phyloP scores from a whole-genome alignment of 2,329 filamentous ascomycete genomes.

The Lecanicillium sp. region DNA sequence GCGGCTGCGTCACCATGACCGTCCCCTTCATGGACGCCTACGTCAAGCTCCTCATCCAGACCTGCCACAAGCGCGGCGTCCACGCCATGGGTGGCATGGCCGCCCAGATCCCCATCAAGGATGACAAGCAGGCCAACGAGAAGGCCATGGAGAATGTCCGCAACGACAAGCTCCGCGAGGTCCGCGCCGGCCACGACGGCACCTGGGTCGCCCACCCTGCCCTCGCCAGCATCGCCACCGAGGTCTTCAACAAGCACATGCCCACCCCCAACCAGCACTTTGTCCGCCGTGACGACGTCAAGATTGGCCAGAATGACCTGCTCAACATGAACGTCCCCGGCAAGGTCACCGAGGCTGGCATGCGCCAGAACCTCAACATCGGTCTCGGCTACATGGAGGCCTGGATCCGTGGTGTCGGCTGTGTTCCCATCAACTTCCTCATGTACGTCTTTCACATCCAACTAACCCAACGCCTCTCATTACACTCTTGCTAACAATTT shows the following conservation, averaged over 20 bases:
- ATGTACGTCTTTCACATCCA: conserved; percentile 48
- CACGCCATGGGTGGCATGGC: conserved; percentile 99
- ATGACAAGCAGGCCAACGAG: conserved; percentile 84
- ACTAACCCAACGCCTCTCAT: background rate
- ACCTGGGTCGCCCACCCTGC: conserved; percentile 98
- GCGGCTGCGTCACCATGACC: conserved; percentile 90
- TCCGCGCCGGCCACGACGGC: conserved; percentile 86
- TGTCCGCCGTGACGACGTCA: conserved; percentile 80
- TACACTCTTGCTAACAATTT: conserved; percentile 4
- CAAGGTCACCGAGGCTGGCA: conserved; percentile 84
- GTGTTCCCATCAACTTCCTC: conserved; percentile 93
- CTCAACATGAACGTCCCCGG: conserved; percentile 98
- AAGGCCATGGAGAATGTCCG: conserved; percentile 89
- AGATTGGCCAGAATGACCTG: conserved; percentile 79
- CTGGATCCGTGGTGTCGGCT: conserved; percentile 90
- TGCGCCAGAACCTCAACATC: conserved; percentile 96
- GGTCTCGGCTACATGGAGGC: conserved; percentile 98
- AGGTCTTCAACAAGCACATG: conserved; percentile 98
- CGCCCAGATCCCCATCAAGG: conserved; percentile 97
- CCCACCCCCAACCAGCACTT: conserved; percentile 96
- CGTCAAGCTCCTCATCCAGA: conserved; percentile 93
- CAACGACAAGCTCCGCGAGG: conserved; percentile 93
- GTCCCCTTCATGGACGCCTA: conserved; percentile 98
- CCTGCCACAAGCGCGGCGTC: conserved; percentile 92
- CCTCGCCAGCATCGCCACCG: conserved; percentile 76